Conservation (phyloP, 2,329 filamentous ascomycete genomes). For the Blastomyces emzantsi region DNA sequence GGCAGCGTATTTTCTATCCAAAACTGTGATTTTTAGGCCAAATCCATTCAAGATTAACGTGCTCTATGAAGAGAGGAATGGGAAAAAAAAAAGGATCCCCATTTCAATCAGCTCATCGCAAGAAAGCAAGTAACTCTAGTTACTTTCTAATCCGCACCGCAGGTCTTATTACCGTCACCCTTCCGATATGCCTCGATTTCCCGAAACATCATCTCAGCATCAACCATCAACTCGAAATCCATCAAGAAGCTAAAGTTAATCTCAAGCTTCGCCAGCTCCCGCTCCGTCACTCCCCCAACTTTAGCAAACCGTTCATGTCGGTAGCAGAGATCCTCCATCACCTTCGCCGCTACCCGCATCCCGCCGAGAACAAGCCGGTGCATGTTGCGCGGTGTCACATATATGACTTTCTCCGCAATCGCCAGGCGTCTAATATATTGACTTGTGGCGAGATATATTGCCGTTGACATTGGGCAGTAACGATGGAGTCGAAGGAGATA, state of each 20-base stretch:
- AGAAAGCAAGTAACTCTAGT: not conserved
- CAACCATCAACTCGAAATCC: constrained; percentile 70
- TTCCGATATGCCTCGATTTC: constrained; percentile 30
- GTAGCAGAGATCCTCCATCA: constrained; percentile 85
- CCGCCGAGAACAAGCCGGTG: constrained; percentile 80
- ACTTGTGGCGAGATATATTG: constrained; percentile 82
- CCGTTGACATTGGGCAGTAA: constrained; percentile 89
- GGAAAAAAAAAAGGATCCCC: no score
- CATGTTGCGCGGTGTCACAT: constrained; percentile 72
- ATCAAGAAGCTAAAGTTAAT: constrained; percentile 81
- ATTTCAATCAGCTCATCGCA: no score
- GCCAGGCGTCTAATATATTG: constrained; percentile 79
- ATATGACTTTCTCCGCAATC: constrained; percentile 65
- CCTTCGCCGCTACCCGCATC: constrained; percentile 83
- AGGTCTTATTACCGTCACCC: not conserved
- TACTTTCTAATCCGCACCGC: not conserved
- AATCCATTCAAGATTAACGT: not conserved
- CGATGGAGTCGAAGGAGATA: constrained; percentile 81
- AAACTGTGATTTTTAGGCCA: not conserved
- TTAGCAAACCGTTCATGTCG: constrained; percentile 73
- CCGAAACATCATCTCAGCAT: constrained; percentile 45
- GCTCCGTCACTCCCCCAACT: constrained; percentile 77
- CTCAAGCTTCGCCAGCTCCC: constrained; percentile 74
- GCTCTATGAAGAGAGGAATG: no score
- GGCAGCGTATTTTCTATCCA: not conserved